Evolutionary conservation across 192 early-diverging fungal genomes (phyloP), one percentile per base, ranked within the genome.

Genomic region (Kickxella alabastrina): DNA sequence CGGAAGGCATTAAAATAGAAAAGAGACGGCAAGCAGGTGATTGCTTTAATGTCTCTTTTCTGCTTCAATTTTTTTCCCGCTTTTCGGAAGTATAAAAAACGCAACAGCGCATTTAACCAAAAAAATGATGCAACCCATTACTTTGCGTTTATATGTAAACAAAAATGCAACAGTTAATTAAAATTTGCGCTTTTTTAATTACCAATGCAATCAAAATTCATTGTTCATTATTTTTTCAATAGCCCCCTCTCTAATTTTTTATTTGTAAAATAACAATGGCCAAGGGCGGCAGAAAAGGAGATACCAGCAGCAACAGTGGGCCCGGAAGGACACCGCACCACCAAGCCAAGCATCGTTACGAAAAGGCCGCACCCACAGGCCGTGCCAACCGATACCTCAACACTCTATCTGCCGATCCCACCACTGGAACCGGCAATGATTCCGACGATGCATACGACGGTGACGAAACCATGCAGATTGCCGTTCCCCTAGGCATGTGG

Each of bases 401-500:
- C n/a, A n/a, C n/a, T n/a, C n/a, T n/a, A n/a, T n/a, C n/a, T n/a
- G n/a, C 29, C 23, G 55, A 26, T 45, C 49, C 8, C 31, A 56
- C 49, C 8, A 15, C 18, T 21, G 15, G 19, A 39, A 26, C 19
- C 22, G 18, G 21, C 21, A 25, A 52, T 26, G 24, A 37, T 0
- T 3, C 14, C 4, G 49, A 37, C 17, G 28, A 46, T 10, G 22
- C 7, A 10, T 43, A 26, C 31, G 40, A 41, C 22, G 42, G 44
- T 5, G 43, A 28, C 21, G 18, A 37, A 28, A 54, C 34, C 47
- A 47, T 39, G 14, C 26, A n/a, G 17, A 61, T 73, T 8, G 22
- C 58, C 0, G 65, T 90, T 63, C 83, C 87, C 12, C 67, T 90
- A 12, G 85, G 78, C 42, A 88, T 90, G 87, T 90, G 88, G 92